Evolutionary conservation across 2,329 filamentous ascomycete genomes (phyloP), one percentile per base, ranked within the genome.

Genomic region (Basipetospora sp.): DNA sequence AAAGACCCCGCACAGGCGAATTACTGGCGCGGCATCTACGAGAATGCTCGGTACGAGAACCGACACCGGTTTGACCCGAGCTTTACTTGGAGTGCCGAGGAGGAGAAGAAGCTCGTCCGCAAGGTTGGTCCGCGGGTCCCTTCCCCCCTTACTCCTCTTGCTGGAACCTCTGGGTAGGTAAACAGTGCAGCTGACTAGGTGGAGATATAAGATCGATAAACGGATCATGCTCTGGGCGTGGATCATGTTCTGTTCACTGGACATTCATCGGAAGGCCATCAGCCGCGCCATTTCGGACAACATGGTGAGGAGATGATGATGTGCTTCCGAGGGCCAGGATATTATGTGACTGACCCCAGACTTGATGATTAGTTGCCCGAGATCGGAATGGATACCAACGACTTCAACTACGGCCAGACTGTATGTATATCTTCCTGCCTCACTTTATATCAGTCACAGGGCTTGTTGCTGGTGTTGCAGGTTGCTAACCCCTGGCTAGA

Each of bases 1-100:
- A 55, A 61, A 0, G 66, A 73, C 35, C 62, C 66, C 3, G 55
- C 58, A 3, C 55, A 68, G 2, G 67, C 69, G 1, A 62, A 66
- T n/a, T 61, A 69, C 45, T 75, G 69, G 63, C 56, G 59, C 2
- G 53, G 54, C 4, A 49, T 72, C 4, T 75, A 74, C 42, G 68
- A 74, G 43, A 63, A 64, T 5, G 67, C 69, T 2, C 43, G 53
- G 0, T 78, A 77, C 45, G 74, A 79, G 52, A 74, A 74, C 14
- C 56, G 64, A 1, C 73, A 78, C 48, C 64, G 73, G 10, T 78
- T 71, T 47, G 72, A 78, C 43, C 43, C 43, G 2, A 11, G 10
- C 3, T 44, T 41, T 26, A 55, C 55, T 13, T 69, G 65, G 65
- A 60, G 59, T 0, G 54, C 58, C 3, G 59, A 63, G 11, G 65